These are phyloP conservation scores for Trichosporon coremiiforme DNA, from an alignment of 1,284 basidiomycete species.

Conservation along the genomic window DNA sequence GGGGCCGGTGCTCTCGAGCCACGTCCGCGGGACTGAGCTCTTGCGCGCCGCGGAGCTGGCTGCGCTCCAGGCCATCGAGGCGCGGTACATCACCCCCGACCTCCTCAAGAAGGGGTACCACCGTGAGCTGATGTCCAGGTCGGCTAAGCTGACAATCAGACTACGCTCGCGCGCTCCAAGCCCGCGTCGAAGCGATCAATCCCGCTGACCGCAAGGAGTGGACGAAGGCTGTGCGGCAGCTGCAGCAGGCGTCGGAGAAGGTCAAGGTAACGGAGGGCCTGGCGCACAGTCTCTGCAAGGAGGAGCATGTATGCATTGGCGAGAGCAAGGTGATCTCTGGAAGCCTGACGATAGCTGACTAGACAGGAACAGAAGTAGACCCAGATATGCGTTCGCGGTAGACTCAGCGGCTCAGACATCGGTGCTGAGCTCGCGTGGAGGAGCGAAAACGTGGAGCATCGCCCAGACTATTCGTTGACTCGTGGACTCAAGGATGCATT, in stretches of 20 bases:
- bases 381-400: too few relatives aligned
- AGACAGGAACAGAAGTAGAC: too few relatives aligned
- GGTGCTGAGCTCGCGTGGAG: too few relatives aligned
- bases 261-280: neutral
- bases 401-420: too few relatives aligned
- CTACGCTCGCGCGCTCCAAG: neutral
- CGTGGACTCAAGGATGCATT: too few relatives aligned
- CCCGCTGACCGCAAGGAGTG: neutral
- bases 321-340: neutral
- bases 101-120: neutral
- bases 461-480: too few relatives aligned
- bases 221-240: neutral
- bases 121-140: neutral
- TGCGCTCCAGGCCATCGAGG: neutral
- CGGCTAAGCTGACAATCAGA: neutral
- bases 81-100: neutral
- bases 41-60: neutral
- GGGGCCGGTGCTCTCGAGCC: neutral
- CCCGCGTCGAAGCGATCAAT: neutral
- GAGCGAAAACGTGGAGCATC: too few relatives aligned
- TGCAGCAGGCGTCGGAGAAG: neutral
- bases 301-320: neutral
- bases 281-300: neutral
- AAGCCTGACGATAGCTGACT: too few relatives aligned
- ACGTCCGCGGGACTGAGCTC: neutral